Evolutionary conservation across 805 yeast species (phyloP).

Genomic region (Brettanomyces nanus): DNA sequence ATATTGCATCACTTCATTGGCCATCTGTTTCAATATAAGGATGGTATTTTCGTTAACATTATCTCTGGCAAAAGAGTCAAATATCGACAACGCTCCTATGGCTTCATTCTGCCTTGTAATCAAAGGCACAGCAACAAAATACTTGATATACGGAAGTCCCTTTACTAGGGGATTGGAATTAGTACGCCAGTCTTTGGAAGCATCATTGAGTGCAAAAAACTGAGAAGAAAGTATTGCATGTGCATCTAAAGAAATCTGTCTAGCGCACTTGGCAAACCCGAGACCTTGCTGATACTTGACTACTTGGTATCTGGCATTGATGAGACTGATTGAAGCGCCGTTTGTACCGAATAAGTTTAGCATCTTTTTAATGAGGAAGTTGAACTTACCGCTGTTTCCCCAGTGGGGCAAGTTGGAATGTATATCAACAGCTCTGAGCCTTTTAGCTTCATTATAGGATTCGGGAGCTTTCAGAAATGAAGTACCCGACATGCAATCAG

Average conservation of each 20-base stretch:
- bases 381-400: slow-evolving; percentile 34
- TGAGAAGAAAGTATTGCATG: slow-evolving; percentile 57
- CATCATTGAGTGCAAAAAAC: slow-evolving; percentile 48
- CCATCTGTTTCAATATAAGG: slow-evolving; percentile 28
- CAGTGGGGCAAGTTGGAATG: slow-evolving; percentile 39
- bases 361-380: slow-evolving; percentile 29
- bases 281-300: slow-evolving; percentile 43
- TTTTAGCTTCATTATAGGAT: slow-evolving; percentile 38
- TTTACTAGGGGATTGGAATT: slow-evolving; percentile 53
- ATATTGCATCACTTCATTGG: slow-evolving; percentile 34
- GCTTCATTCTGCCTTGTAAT: slow-evolving; percentile 29
- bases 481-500: slow-evolving; percentile 38
- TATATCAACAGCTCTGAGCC: slow-evolving; percentile 36
- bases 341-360: slow-evolving; percentile 34
- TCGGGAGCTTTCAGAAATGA: slow-evolving; percentile 56
- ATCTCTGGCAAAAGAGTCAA: slow-evolving; percentile 38
- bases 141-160: slow-evolving; percentile 49
- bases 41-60: slow-evolving; percentile 30
- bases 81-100: slow-evolving; percentile 53
- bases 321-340: slow-evolving; percentile 54
- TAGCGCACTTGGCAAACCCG: slow-evolving; percentile 41
- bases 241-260: slow-evolving; percentile 55
- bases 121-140: slow-evolving; percentile 62
- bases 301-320: slow-evolving; percentile 39
- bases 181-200: slow-evolving; percentile 66